A percentile compares a stretch with the other conserved stretches of the same genome.
These are phyloP conservation scores for Neopestalotiopsis rosae DNA, from an alignment of 2,329 filamentous ascomycete genomes.

Conservation along the genomic window DNA sequence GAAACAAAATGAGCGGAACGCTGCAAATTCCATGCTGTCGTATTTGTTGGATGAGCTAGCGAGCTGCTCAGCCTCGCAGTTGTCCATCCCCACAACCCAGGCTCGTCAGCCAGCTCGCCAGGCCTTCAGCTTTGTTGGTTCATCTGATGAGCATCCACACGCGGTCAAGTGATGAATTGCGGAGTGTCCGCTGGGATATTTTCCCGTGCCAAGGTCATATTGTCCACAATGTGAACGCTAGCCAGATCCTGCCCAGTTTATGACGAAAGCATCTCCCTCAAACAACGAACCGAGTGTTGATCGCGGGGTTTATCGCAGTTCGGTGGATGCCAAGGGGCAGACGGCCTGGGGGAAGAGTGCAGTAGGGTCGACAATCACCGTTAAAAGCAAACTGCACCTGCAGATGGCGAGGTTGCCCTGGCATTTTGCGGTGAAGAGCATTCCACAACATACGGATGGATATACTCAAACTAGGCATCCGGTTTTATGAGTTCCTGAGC, in stretches of 20 bases:
- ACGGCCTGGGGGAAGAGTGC: not conserved
- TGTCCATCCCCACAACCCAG: slow-evolving; percentile 7
- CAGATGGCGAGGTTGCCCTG: not conserved
- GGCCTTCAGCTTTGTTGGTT: slow-evolving; percentile 6
- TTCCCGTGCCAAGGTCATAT: slow-evolving; percentile 14
- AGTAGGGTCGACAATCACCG: not conserved
- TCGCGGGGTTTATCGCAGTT: slow-evolving; percentile 12
- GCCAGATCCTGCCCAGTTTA: slow-evolving; percentile 5
- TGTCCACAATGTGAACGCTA: slow-evolving; percentile 10
- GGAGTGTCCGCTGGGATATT: slow-evolving; percentile 13
- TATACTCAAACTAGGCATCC: not conserved
- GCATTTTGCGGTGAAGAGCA: not conserved
- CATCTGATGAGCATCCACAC: slow-evolving; percentile 8
- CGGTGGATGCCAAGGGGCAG: not conserved
- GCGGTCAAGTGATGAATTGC: slow-evolving; percentile 16
- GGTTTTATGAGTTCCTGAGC: not conserved
- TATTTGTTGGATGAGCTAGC: slow-evolving; percentile 11
- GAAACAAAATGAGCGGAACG: slow-evolving; percentile 15
- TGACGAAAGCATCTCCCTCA: slow-evolving; percentile 14
- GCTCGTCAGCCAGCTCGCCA: too few species aligned
- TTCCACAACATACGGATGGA: not conserved
- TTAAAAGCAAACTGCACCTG: not conserved
- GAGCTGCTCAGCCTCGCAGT: slow-evolving; percentile 14
- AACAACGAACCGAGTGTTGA: slow-evolving; percentile 11
- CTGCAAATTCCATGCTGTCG: slow-evolving; percentile 6